Conservation (phyloP, 208 protist genomes). For the Acanthamoeba lenticulata region DNA sequence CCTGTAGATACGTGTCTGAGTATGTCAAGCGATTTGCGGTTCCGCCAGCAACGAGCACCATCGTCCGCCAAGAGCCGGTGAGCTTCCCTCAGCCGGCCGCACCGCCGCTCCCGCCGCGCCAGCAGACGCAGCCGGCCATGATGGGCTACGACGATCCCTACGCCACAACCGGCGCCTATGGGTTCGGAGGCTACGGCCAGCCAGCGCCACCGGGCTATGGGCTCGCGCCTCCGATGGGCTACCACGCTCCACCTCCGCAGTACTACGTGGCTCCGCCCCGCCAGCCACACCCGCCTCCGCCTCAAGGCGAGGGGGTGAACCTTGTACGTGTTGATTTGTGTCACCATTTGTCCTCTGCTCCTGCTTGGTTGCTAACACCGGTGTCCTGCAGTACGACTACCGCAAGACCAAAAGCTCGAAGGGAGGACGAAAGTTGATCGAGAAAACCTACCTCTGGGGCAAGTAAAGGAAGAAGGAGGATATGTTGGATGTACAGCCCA, state of each 20-base stretch:
- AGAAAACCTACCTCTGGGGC: not conserved
- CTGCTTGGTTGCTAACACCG: not conserved
- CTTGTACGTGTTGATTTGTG: not conserved
- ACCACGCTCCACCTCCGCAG: too few species aligned
- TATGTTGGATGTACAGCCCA: too few species aligned
- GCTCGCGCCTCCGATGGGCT: not conserved
- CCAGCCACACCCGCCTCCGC: not conserved
- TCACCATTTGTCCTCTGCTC: not conserved
- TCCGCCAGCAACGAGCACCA: not conserved
- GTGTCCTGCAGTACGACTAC: not conserved
- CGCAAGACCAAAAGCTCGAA: not conserved
- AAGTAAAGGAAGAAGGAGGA: too few species aligned
- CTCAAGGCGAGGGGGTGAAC: not conserved
- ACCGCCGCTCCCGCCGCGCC: not conserved
- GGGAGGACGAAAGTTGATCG: not conserved
- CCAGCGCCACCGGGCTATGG: too few species aligned
- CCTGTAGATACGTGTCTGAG: slow-evolving; percentile 6
- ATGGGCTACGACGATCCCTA: slow-evolving; percentile 8
- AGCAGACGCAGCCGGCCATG: not conserved
- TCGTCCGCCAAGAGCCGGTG: not conserved
- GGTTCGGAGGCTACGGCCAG: too few species aligned
- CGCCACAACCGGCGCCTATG: too few species aligned
- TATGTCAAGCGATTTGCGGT: slow-evolving; percentile 44
- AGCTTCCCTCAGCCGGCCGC: not conserved
- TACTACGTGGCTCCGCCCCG: not conserved